Conservation (phyloP, 441 rosid genomes). For the Aleurites moluccanus region DNA sequence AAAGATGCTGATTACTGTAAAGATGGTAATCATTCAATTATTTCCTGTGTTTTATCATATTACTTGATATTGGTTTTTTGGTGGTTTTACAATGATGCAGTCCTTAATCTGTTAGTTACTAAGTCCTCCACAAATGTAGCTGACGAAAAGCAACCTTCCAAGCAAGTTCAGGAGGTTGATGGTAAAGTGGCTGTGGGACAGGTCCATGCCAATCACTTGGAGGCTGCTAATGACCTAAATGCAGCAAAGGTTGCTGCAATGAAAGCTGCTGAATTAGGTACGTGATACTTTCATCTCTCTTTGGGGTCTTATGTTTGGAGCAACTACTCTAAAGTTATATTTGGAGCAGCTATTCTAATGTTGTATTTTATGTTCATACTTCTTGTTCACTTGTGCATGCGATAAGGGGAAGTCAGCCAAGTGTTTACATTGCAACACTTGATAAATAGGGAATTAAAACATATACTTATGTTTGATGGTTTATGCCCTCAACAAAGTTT, state of each 20-base stretch:
- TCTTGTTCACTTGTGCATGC: not conserved
- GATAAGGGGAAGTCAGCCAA: not conserved
- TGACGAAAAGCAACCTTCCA: slow-evolving; percentile 43
- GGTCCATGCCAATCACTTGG: too few relatives aligned
- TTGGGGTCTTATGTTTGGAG: not conserved
- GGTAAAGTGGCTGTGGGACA: too few relatives aligned
- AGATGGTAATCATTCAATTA: slow-evolving; percentile 43
- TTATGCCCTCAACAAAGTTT: not conserved
- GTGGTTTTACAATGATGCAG: slow-evolving; percentile 16
- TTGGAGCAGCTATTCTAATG: too few relatives aligned
- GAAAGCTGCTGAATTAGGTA: slow-evolving; percentile 96
- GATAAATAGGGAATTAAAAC: not conserved
- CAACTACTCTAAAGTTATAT: too few relatives aligned
- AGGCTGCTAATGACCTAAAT: slow-evolving; percentile 55
- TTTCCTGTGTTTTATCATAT: slow-evolving; percentile 16
- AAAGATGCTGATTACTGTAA: slow-evolving; percentile 36
- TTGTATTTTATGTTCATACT: not conserved
- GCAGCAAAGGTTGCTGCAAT: slow-evolving; percentile 95
- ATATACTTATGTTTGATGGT: not conserved
- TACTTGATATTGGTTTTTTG: not conserved
- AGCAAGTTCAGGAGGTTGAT: slow-evolving; percentile 41
- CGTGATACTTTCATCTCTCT: not conserved
- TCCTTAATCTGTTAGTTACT: slow-evolving; percentile 23
- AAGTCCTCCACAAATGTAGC: slow-evolving; percentile 33
- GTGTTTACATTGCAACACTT: not conserved